A percentile compares a stretch with the other conserved stretches of the same genome.
phyloP scores from a whole-genome alignment of 1,284 basidiomycete genomes.

The Papiliotrema nemorosa region DNA sequence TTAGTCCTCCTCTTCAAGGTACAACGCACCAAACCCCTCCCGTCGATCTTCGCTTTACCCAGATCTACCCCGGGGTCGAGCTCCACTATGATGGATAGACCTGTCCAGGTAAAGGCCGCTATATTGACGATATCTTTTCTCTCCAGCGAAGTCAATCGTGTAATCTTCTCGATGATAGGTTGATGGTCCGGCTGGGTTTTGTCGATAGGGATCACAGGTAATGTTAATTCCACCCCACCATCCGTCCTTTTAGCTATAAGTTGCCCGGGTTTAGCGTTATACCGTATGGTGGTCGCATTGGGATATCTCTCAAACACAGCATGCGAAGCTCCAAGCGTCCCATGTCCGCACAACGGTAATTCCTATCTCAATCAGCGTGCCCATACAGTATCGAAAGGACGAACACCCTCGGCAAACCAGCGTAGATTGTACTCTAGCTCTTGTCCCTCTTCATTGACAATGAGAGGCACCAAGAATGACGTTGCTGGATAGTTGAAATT shows the following conservation, averaged over 20 bases:
- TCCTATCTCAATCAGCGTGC: slow-evolving; percentile 8
- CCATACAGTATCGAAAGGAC: background rate
- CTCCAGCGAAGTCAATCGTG: background rate
- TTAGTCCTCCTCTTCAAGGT: background rate
- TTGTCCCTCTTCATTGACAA: background rate
- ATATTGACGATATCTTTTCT: slow-evolving; percentile 7
- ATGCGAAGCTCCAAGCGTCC: slow-evolving; percentile 18
- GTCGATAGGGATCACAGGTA: background rate
- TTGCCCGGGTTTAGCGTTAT: background rate
- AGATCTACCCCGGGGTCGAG: slow-evolving; percentile 9
- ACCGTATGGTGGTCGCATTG: background rate
- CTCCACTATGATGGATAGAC: slow-evolving; percentile 6
- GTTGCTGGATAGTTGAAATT: slow-evolving; percentile 26
- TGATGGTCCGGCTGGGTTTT: background rate
- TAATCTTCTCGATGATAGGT: background rate
- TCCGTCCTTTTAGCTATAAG: background rate
- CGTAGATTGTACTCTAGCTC: slow-evolving; percentile 13
- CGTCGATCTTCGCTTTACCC: slow-evolving; percentile 6
- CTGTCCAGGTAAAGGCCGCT: slow-evolving; percentile 8
- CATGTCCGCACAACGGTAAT: slow-evolving; percentile 25
- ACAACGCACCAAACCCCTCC: slow-evolving; percentile 2
- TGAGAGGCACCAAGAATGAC: slow-evolving; percentile 18
- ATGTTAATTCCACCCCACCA: background rate
- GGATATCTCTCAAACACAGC: slow-evolving; percentile 20
- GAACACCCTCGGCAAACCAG: slow-evolving; percentile 15